Percentiles rank a stretch among this genome's conserved stretches.
Conservation (phyloP, 176 grass and related monocot species). For the Eleusine coracana region DNA sequence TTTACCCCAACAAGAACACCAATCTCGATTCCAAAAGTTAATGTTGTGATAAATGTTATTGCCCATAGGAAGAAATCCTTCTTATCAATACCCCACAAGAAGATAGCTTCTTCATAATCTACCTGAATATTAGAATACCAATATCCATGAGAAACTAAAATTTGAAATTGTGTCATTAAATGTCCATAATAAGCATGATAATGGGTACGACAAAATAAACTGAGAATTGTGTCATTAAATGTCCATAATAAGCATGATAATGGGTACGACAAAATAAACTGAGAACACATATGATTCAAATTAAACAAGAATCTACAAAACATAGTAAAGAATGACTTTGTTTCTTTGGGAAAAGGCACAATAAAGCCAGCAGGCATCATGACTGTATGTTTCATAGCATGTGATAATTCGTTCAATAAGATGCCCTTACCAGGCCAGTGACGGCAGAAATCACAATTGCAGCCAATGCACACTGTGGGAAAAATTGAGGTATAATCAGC, state of each 20-base stretch:
- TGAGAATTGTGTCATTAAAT: constrained; percentile 9
- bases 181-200: constrained; percentile 11
- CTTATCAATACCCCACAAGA: constrained; percentile 91
- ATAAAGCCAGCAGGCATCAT: constrained; percentile 13
- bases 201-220: constrained; percentile 18
- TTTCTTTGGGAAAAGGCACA: constrained; percentile 3
- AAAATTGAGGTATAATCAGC: constrained; percentile 27
- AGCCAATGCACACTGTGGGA: constrained; percentile 85
- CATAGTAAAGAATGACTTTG: constrained; percentile 3
- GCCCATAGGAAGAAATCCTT: constrained; percentile 96
- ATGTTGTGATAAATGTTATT: constrained; percentile 74
- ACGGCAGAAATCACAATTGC: constrained; percentile 98
- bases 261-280: constrained; percentile 22
- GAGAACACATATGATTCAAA: background rate
- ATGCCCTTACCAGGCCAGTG: constrained; percentile 81
- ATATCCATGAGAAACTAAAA: constrained; percentile 29
- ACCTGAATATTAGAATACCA: constrained; percentile 55
- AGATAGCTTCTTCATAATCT: constrained; percentile 88
- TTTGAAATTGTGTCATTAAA: constrained; percentile 19
- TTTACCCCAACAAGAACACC: constrained; percentile 93
- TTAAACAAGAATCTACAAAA: background rate
- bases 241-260: constrained; percentile 13
- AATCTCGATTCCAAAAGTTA: constrained; percentile 93
- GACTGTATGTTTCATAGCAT: constrained; percentile 26
- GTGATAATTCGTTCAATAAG: background rate